These are phyloP conservation scores for Aspergillus quadricinctus DNA, from an alignment of 2,329 filamentous ascomycete species.

Conservation along the genomic window DNA sequence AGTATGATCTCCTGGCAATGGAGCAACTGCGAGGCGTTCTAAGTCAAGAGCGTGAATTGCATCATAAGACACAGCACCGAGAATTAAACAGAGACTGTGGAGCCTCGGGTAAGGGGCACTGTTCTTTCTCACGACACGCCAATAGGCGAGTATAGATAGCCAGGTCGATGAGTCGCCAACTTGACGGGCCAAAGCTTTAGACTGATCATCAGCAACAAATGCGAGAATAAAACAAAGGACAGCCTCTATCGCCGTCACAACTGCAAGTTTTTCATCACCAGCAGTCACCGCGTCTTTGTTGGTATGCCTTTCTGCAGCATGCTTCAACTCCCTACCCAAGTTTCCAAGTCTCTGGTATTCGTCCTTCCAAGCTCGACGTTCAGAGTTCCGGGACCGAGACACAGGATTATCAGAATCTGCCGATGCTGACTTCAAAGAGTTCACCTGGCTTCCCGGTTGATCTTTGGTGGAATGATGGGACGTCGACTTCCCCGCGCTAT, in stretches of 20 bases:
- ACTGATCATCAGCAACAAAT: slow-evolving; percentile 41
- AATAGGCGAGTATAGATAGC: slow-evolving; percentile 46
- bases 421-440: slow-evolving; percentile 25
- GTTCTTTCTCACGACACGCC: slow-evolving; percentile 41
- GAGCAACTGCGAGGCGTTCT: slow-evolving; percentile 39
- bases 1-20: slow-evolving; percentile 37
- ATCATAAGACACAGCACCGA: slow-evolving; percentile 46
- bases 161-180: slow-evolving; percentile 40
- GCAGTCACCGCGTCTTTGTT: slow-evolving; percentile 26
- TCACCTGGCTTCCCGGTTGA: slow-evolving; percentile 21
- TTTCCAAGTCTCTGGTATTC: slow-evolving; percentile 40
- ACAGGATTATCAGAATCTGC: slow-evolving; percentile 20
- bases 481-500: slow-evolving; percentile 40
- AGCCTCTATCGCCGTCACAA: slow-evolving; percentile 41
- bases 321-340: slow-evolving; percentile 45
- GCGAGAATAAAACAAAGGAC: slow-evolving; percentile 47
- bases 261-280: slow-evolving; percentile 34
- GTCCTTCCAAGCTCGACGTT: slow-evolving; percentile 40
- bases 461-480: slow-evolving; percentile 26
- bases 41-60: slow-evolving; percentile 43
- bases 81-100: slow-evolving; percentile 41
- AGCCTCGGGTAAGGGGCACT: slow-evolving; percentile 38
- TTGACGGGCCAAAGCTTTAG: slow-evolving; percentile 33
- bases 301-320: slow-evolving; percentile 38
- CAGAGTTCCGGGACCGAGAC: slow-evolving; percentile 26